phyloP scores from a whole-genome alignment of 176 grass and related monocot species.

The Carex parvula region DNA sequence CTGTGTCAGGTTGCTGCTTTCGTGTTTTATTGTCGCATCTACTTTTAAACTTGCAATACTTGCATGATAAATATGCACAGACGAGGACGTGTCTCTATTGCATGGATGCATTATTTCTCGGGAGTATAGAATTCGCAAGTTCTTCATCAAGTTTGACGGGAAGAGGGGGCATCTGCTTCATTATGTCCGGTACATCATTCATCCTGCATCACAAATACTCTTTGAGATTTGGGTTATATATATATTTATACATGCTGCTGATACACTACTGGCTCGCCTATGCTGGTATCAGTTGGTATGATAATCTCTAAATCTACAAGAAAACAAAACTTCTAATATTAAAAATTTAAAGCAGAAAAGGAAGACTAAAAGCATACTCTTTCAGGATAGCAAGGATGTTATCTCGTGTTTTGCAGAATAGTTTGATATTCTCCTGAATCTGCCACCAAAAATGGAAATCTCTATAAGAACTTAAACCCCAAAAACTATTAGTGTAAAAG shows the following conservation, averaged over 20 bases:
- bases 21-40: slow-evolving; percentile 47
- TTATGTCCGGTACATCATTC: slow-evolving; percentile 86
- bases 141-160: slow-evolving; percentile 95
- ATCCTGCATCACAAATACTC: slow-evolving; percentile 53
- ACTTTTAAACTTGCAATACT: slow-evolving; percentile 28
- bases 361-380: slow-evolving; percentile 55
- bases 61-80: slow-evolving; percentile 19
- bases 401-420: slow-evolving; percentile 80
- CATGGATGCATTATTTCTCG: slow-evolving; percentile 67
- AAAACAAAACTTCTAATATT: background rate
- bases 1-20: slow-evolving; percentile 34
- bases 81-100: slow-evolving; percentile 40
- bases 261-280: background rate
- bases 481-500: background rate
- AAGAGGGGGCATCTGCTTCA: slow-evolving; percentile 98
- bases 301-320: slow-evolving; percentile 6
- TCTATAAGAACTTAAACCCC: background rate
- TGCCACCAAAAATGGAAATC: slow-evolving; percentile 29
- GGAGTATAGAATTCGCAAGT: slow-evolving; percentile 78
- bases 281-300: background rate
- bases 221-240: slow-evolving; percentile 4
- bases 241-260: background rate
- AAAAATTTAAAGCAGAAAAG: slow-evolving; percentile 23
- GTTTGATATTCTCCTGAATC: slow-evolving; percentile 78
- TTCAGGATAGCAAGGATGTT: slow-evolving; percentile 78